Base-by-base conservation (phyloP, 371 early-diverging fungal species). In the Dinochytrium kinnereticum region DNA sequence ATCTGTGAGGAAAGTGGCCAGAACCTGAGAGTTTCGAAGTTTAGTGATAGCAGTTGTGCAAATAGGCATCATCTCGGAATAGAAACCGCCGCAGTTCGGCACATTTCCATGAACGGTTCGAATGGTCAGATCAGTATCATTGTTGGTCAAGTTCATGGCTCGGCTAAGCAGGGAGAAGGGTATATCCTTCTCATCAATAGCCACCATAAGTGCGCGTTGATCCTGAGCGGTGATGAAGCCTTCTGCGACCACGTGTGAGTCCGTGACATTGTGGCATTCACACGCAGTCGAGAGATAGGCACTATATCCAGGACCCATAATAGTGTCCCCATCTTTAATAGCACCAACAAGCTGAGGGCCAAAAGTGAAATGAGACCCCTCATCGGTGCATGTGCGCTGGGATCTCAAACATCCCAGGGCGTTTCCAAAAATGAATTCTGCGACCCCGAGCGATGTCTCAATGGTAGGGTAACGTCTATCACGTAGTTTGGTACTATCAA, bases 311-410 rank as follows among this genome's bases (percentile, higher is more conserved):
- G 31, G 37, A 10, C 78, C 80, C 28, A 72, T 64, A 59, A 80
- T 77, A 28, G 71, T 77, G 59, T 74, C 70, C 5, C 75, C 78
- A 51, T 75, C 67, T 33, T 51, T 51, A 26, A 76, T 75, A 36
- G 64, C 71, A 31, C 74, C 80, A 15, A 71, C 71, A 19, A 80
- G 64, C 50, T 80, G 80, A 5, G 80, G 80, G 5, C 74, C 74
- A 26, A 74, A 74, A 10, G 57, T 37, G n/a, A 69, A 74, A 13
- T 24, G 39, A 13, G 69, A 69, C 33, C 75, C 70, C 2, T 59
- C 66, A 19, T 37, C 39, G 2, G 26, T 44, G 69, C 39, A 51
- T 10, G 36, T 21, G 15, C 51, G 38, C 49, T 80, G 72, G 26
- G 80, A 77, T 5, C 73, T 59, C 72, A 76, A 59, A 69, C 64